These are phyloP conservation scores for Lipomyces lipofer DNA, from an alignment of 805 yeast genomes.

Conservation along the genomic window DNA sequence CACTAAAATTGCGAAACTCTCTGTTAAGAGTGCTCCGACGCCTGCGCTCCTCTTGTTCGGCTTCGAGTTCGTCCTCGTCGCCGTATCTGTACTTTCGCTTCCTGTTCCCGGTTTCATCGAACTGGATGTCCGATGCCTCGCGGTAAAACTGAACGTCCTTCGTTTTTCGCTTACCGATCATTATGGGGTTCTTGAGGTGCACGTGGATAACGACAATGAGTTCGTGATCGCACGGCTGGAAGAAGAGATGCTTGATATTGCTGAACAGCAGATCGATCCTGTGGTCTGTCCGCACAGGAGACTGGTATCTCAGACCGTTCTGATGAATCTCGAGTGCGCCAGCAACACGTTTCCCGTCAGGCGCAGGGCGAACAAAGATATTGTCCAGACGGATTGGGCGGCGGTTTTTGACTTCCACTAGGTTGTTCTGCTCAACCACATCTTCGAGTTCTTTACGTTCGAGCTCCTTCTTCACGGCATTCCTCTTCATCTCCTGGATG, in stretches of 20 bases:
- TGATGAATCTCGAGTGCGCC: conserved; percentile 90
- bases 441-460: conserved; percentile 92
- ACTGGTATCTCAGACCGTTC: conserved; percentile 92
- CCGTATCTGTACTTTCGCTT: conserved; percentile 86
- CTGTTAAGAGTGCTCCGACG: conserved; percentile 87
- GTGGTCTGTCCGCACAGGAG: conserved; percentile 80
- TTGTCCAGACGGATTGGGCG: conserved; percentile 85
- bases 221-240: conserved; percentile 96
- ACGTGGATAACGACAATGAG: conserved; percentile 88
- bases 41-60: conserved; percentile 96
- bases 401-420: conserved; percentile 77
- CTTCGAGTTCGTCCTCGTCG: conserved; percentile 97
- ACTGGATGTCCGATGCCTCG: conserved; percentile 93
- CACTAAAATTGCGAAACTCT: conserved; percentile 87
- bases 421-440: conserved; percentile 86
- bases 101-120: conserved; percentile 95
- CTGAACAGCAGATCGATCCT: conserved; percentile 83
- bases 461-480: conserved; percentile 82
- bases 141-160: conserved; percentile 94
- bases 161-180: conserved; percentile 94
- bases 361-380: conserved; percentile 90
- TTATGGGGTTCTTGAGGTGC: conserved; percentile 86
- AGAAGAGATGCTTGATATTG: conserved; percentile 88
- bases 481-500: conserved; percentile 89
- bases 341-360: conserved; percentile 94